Conservation (phyloP, 768 basidiomycete genomes). For the Nevesoporus exiguus region DNA sequence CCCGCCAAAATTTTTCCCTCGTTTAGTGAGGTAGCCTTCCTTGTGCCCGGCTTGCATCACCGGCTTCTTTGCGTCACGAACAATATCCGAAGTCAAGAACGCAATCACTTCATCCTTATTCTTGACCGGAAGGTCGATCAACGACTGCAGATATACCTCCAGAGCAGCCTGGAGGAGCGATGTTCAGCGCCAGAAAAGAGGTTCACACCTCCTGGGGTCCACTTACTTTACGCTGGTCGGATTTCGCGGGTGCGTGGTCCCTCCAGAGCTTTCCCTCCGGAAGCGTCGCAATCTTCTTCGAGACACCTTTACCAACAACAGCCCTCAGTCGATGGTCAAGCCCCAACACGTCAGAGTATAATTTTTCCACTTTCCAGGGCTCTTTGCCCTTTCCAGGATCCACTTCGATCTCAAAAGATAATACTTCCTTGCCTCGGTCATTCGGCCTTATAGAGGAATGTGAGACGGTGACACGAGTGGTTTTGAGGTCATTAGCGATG, state of each 20-base stretch:
- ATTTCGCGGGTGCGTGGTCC: slow-evolving; percentile 95
- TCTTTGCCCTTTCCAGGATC: slow-evolving; percentile 69
- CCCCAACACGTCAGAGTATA: slow-evolving; percentile 89
- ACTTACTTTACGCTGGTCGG: slow-evolving; percentile 91
- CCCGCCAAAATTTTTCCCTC: slow-evolving; percentile 96
- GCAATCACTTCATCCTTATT: slow-evolving; percentile 87
- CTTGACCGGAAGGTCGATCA: slow-evolving; percentile 79
- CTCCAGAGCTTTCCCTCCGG: slow-evolving; percentile 95
- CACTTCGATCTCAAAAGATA: slow-evolving; percentile 82
- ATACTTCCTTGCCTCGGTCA: slow-evolving; percentile 86
- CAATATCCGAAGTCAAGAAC: slow-evolving; percentile 89
- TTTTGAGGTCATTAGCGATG: slow-evolving; percentile 66
- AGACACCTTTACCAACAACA: slow-evolving; percentile 54
- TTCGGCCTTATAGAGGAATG: slow-evolving; percentile 86
- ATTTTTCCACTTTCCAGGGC: slow-evolving; percentile 84
- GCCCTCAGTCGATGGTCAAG: slow-evolving; percentile 76
- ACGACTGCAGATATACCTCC: slow-evolving; percentile 80
- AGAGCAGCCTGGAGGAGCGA: slow-evolving; percentile 53
- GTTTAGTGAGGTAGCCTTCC: slow-evolving; percentile 93
- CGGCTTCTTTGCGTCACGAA: slow-evolving; percentile 70
- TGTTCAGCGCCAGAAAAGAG: slow-evolving; percentile 6
- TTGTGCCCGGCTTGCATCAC: slow-evolving; percentile 83
- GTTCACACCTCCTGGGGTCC: not conserved
- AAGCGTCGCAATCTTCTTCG: slow-evolving; percentile 73
- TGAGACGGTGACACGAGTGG: slow-evolving; percentile 66